Evolutionary conservation across 2,329 filamentous ascomycete species (phyloP).

Genomic region (Torrubiella hemipterigena): DNA sequence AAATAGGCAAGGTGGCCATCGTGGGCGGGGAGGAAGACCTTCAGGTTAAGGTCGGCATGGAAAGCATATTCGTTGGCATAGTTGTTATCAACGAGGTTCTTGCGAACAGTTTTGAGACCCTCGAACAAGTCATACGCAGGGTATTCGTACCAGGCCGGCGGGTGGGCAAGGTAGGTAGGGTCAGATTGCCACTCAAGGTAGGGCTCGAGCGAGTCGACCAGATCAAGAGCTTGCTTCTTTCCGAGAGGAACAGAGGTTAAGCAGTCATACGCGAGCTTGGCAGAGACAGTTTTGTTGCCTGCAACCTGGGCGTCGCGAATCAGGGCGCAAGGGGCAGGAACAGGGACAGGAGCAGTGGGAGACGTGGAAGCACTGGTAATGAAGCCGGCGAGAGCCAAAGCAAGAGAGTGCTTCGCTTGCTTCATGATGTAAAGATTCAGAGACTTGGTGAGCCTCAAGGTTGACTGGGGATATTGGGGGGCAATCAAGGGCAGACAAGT

Average conservation of each 20-base stretch:
- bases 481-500: too few species aligned
- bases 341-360: too few species aligned
- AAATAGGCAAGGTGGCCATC: constrained; percentile 53
- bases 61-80: constrained; percentile 44
- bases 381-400: too few species aligned
- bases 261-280: constrained; percentile 23
- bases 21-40: constrained; percentile 39
- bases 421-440: too few species aligned
- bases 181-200: constrained; percentile 37
- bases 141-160: constrained; percentile 37
- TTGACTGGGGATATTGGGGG: too few species aligned
- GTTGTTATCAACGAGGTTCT: constrained; percentile 24
- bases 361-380: too few species aligned
- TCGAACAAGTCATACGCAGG: constrained; percentile 34
- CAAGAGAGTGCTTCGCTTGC: too few species aligned
- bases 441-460: too few species aligned
- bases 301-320: too few species aligned
- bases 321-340: too few species aligned
- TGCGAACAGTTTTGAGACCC: constrained; percentile 30
- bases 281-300: too few species aligned
- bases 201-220: constrained; percentile 24
- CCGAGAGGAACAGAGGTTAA: constrained; percentile 26
- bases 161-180: constrained; percentile 34
- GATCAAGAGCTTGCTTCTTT: constrained; percentile 17
- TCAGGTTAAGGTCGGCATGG: constrained; percentile 38